Evolutionary conservation across 1,284 basidiomycete species (phyloP), one percentile per base, ranked within the genome.

Genomic region (Cutaneotrichosporon cyanovorans): DNA sequence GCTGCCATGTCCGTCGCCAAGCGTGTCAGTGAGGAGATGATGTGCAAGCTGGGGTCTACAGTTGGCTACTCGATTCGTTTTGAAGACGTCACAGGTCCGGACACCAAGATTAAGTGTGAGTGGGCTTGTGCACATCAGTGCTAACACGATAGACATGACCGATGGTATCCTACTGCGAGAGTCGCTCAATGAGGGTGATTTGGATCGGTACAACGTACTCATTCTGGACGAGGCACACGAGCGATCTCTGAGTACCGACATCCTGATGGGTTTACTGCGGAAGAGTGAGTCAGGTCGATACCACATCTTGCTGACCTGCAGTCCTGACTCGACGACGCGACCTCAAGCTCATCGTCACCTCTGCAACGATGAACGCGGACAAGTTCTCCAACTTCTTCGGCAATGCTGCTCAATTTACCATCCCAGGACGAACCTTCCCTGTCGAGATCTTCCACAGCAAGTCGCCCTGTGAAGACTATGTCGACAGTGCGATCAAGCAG

Each of bases 1-100:
- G 92, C 93, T 39, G 92, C 93, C 11, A 97, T 98, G 92, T 92
- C 87, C 14, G 93, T 97, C 4, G 93, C 93, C 8, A 97, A 97
- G 74, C 90, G 93, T 73, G 93, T 97, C 48, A 91, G 87, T 65
- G 93, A 98, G 65, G 93, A 98, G 71, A 79, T 80, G 77, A 76
- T 77, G 62, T 87, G 85, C 71, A 84, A 87, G 73, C 78, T 97
- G 0, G 93, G 93, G 7, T 76, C 78, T 2, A 81, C 81, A 1
- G 93, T 98, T 14, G 93, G 93, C 6, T 97, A 98, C 67, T 87
- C 91, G 14, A 97, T 98, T 65, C 87, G 93, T 52, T 97, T 97
- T 62, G 93, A 98, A 70, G 93, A 97, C 65, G 93, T 89, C 63
- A 97, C 93, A 1, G 84, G 84, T 0, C 75, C 83, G 3, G 84